These are phyloP conservation scores for Stagonosporopsis cucurbitacearum DNA, from an alignment of 2,329 filamentous ascomycete genomes.

Conservation along the genomic window DNA sequence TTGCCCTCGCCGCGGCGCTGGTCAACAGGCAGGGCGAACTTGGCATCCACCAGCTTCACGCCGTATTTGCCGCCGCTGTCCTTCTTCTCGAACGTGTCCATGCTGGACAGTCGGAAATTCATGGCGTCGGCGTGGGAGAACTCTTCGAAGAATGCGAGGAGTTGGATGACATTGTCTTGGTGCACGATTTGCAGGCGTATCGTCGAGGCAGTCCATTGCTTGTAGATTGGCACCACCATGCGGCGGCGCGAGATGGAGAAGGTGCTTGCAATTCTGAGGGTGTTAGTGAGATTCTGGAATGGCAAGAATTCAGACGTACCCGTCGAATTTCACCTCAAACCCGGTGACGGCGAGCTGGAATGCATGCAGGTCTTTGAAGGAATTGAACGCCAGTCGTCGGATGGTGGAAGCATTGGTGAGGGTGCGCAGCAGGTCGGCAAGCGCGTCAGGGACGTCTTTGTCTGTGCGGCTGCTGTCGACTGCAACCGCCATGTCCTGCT, in stretches of 20 bases:
- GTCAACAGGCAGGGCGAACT: conserved; percentile 78
- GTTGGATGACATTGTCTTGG: conserved; percentile 75
- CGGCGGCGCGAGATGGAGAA: conserved; percentile 83
- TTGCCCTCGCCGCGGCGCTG: conserved; percentile 57
- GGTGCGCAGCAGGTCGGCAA: conserved; percentile 68
- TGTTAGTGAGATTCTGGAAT: conserved; percentile 27
- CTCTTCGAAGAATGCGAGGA: conserved; percentile 86
- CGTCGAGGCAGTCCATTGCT: conserved; percentile 87
- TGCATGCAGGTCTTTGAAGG: conserved; percentile 67
- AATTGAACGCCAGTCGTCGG: conserved; percentile 65
- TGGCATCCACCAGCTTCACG: conserved; percentile 84
- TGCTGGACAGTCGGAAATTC: conserved; percentile 85
- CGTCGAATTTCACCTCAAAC: conserved; percentile 66
- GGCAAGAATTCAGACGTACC: conserved; percentile 24
- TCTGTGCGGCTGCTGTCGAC: conserved; percentile 58
- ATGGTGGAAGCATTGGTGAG: conserved; percentile 68
- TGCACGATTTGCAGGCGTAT: conserved; percentile 82
- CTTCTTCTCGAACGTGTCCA: conserved; percentile 76
- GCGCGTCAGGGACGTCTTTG: conserved; percentile 60
- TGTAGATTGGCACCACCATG: conserved; percentile 92
- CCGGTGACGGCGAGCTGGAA: conserved; percentile 84
- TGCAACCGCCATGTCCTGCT: conserved; percentile 78
- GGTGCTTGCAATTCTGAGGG: conserved; percentile 63
- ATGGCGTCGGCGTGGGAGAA: conserved; percentile 87
- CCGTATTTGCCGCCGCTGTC: conserved; percentile 66